These are phyloP conservation scores for Ogataea allantospora DNA, from an alignment of 805 yeast species.

Conservation along the genomic window DNA sequence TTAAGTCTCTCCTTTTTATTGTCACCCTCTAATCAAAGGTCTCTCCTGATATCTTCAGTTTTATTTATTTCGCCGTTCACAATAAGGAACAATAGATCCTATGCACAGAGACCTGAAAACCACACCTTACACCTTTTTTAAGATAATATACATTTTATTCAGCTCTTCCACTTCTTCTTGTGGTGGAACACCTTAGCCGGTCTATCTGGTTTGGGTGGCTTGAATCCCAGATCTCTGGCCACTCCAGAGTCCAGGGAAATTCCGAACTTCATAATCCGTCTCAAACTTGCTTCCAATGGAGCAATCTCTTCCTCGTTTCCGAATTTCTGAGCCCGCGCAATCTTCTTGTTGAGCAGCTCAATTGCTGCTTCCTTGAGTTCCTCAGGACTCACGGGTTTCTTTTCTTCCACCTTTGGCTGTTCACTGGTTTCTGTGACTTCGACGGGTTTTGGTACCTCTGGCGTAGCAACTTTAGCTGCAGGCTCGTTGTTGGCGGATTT, in stretches of 20 bases:
- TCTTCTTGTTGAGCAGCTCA: conserved; percentile 62
- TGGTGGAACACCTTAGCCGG: background rate
- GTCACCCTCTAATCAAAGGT: conserved; percentile 4
- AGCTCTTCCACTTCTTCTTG: conserved; percentile 4
- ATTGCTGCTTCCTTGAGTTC: conserved; percentile 69
- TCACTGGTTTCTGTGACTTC: conserved; percentile 21
- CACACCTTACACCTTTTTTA: conserved; percentile 4
- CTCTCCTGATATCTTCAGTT: conserved; percentile 8
- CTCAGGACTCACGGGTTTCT: conserved; percentile 52
- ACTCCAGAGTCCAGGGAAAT: conserved; percentile 63
- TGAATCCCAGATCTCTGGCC: conserved; percentile 65
- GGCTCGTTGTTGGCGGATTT: background rate
- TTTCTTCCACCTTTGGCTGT: conserved; percentile 14
- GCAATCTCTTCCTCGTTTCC: conserved; percentile 57
- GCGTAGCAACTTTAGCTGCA: background rate
- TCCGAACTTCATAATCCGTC: conserved; percentile 83
- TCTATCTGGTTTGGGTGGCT: conserved; percentile 9
- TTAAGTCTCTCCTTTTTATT: background rate
- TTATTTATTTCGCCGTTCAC: conserved; percentile 5
- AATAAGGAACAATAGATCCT: conserved; percentile 8
- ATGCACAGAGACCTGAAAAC: conserved; percentile 3
- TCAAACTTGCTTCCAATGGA: conserved; percentile 58
- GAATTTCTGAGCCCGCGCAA: conserved; percentile 74
- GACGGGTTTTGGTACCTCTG: conserved; percentile 16
- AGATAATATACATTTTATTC: background rate